Percentiles rank a stretch among this genome's conserved stretches.
Conservation (phyloP, 345 rosid genomes). For the Clarkia xantiana region DNA sequence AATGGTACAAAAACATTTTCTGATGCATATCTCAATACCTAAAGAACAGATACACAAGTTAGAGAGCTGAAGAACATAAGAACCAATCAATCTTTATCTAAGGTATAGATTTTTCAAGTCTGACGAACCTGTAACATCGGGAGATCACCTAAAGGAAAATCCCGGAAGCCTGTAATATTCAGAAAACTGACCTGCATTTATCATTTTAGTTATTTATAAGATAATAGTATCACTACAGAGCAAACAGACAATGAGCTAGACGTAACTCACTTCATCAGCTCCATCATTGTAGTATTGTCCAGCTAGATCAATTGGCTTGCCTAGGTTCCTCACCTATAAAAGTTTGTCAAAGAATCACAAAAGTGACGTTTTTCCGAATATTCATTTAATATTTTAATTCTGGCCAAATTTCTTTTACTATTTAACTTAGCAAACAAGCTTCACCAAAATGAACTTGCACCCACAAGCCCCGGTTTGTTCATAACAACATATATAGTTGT, state of each 20-base stretch:
- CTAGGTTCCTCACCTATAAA: conserved; percentile 85
- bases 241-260: not conserved
- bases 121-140: conserved; percentile 84
- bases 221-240: not conserved
- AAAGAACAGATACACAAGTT: not conserved
- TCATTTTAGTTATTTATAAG: not conserved
- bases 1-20: conserved; percentile 96
- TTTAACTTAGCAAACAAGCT: too few species aligned
- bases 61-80: not conserved
- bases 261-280: conserved; percentile 72
- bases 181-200: conserved; percentile 68
- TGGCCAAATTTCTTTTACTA: too few species aligned
- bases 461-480: too few species aligned
- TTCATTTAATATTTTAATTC: too few species aligned
- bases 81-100: too few species aligned
- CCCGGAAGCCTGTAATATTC: conserved; percentile 88
- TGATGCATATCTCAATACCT: conserved; percentile 85
- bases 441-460: too few species aligned
- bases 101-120: too few species aligned
- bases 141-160: conserved; percentile 89
- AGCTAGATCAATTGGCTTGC: conserved; percentile 95
- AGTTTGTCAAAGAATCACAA: not conserved
- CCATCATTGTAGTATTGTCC: conserved; percentile 79
- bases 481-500: too few species aligned
- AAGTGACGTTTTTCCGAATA: not conserved